A percentile compares a stretch with the other conserved stretches of the same genome.
These are phyloP conservation scores for Fomitopsis pinicola DNA, from an alignment of 1,284 basidiomycete genomes.

Conservation along the genomic window DNA sequence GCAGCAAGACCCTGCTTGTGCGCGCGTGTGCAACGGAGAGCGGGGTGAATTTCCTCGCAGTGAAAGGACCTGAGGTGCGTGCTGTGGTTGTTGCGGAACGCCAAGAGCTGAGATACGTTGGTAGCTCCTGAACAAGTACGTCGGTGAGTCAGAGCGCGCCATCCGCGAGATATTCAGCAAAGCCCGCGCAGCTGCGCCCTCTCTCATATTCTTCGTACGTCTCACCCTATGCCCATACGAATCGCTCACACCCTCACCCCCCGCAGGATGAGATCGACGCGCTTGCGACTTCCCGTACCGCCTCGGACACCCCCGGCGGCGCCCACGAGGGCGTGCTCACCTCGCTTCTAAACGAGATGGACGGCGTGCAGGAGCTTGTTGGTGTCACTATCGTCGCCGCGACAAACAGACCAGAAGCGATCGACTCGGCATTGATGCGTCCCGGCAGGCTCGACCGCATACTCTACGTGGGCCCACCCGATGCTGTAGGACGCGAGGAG, in stretches of 20 bases:
- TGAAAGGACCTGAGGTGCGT: slow-evolving; percentile 92
- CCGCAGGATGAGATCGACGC: slow-evolving; percentile 95
- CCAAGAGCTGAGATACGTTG: not conserved
- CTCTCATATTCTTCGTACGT: slow-evolving; percentile 93
- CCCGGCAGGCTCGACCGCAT: slow-evolving; percentile 96
- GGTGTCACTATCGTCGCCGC: slow-evolving; percentile 95
- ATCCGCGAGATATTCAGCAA: slow-evolving; percentile 95
- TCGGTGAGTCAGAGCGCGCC: slow-evolving; percentile 95
- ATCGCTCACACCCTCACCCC: not conserved
- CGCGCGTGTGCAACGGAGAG: slow-evolving; percentile 94
- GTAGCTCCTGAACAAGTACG: slow-evolving; percentile 92
- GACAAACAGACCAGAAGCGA: slow-evolving; percentile 91
- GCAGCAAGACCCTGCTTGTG: slow-evolving; percentile 94
- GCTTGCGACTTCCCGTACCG: slow-evolving; percentile 75
- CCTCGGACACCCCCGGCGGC: slow-evolving; percentile 50
- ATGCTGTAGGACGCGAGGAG: slow-evolving; percentile 73
- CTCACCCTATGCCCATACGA: not conserved
- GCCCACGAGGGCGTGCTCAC: slow-evolving; percentile 89
- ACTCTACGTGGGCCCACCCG: slow-evolving; percentile 92
- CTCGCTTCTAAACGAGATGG: slow-evolving; percentile 96
- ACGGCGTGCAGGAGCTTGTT: slow-evolving; percentile 90
- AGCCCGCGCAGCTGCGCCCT: slow-evolving; percentile 89
- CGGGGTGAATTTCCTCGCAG: slow-evolving; percentile 96
- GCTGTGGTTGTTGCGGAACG: slow-evolving; percentile 1
- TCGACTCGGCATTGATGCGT: slow-evolving; percentile 92